A percentile compares a stretch with the other conserved stretches of the same genome.
These are phyloP conservation scores for Williopsis jadinii DNA, from an alignment of 1,139 yeast genomes.

Conservation along the genomic window DNA sequence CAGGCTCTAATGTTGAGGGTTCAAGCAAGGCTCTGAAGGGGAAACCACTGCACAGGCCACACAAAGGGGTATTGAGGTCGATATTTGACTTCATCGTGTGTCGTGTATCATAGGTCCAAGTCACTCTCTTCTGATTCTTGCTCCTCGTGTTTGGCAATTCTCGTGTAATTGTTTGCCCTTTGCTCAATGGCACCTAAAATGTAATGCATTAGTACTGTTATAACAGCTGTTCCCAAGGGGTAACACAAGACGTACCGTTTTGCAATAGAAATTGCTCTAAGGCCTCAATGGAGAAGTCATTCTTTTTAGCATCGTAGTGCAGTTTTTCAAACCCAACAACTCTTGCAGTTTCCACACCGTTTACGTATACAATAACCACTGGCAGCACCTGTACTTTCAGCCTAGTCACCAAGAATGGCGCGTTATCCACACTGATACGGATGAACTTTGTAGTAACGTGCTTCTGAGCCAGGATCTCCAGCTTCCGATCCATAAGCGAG, in stretches of 20 bases:
- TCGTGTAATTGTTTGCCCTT: constrained; percentile 16
- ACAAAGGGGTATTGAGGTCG: background rate
- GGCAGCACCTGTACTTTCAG: constrained; percentile 64
- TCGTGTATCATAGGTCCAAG: constrained; percentile 27
- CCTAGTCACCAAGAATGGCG: constrained; percentile 66
- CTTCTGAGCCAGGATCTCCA: constrained; percentile 44
- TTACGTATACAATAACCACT: constrained; percentile 53
- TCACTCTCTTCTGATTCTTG: constrained; percentile 32
- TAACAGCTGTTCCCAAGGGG: background rate
- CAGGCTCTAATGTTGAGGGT: background rate
- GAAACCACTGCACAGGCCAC: background rate
- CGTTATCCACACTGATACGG: constrained; percentile 52
- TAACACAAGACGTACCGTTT: constrained; percentile 21
- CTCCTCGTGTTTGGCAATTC: constrained; percentile 10
- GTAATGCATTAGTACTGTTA: background rate
- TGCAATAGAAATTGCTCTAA: constrained; percentile 39
- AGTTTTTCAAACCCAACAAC: constrained; percentile 64
- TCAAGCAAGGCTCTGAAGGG: background rate
- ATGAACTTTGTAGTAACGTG: constrained; percentile 52
- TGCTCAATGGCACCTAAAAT: constrained; percentile 10
- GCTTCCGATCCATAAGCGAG: constrained; percentile 44
- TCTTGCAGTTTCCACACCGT: constrained; percentile 52
- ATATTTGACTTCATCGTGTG: background rate
- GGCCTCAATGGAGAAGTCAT: constrained; percentile 33
- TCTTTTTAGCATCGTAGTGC: constrained; percentile 31